phyloP scores from a whole-genome alignment of 1,284 basidiomycete species.

The Ceratobasidium sp. region DNA sequence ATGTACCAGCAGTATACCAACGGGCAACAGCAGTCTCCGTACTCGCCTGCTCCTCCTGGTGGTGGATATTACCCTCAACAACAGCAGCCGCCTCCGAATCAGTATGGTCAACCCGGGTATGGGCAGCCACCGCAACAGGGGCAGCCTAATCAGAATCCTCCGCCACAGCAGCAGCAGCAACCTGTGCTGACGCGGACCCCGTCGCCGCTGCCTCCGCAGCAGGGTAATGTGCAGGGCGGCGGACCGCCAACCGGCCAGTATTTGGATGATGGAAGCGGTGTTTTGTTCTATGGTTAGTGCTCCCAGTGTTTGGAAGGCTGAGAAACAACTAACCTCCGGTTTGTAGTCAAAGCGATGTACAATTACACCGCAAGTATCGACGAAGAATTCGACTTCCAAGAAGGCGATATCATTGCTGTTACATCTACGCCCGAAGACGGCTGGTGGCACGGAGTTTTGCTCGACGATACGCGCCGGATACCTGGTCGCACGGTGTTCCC shows the following conservation, averaged over 20 bases:
- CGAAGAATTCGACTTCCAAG: conserved; percentile 92
- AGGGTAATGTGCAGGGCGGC: conserved; percentile 44
- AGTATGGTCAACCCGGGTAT: conserved; percentile 48
- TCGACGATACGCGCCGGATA: conserved; percentile 86
- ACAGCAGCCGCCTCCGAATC: conserved; percentile 44
- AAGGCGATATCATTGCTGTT: conserved; percentile 92
- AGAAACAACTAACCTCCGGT: neutral
- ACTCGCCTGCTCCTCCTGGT: conserved; percentile 51
- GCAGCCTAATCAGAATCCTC: conserved; percentile 38
- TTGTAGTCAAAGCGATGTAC: conserved; percentile 88
- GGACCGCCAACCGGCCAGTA: conserved; percentile 62
- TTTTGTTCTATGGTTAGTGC: conserved; percentile 83
- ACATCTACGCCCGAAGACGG: conserved; percentile 92
- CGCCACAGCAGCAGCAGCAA: conserved; percentile 42
- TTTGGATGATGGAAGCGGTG: conserved; percentile 81
- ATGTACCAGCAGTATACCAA: conserved; percentile 51
- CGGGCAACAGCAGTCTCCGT: conserved; percentile 47
- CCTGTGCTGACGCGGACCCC: conserved; percentile 36
- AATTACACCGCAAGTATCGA: conserved; percentile 89
- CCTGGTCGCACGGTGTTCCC: conserved; percentile 89
- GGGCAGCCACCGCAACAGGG: conserved; percentile 48
- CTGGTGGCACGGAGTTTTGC: conserved; percentile 90
- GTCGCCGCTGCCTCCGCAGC: conserved; percentile 46
- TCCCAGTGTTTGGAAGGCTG: neutral
- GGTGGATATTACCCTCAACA: conserved; percentile 49